These are phyloP conservation scores for Nadsonia fulvescens DNA, from an alignment of 805 yeast genomes.

Conservation along the genomic window DNA sequence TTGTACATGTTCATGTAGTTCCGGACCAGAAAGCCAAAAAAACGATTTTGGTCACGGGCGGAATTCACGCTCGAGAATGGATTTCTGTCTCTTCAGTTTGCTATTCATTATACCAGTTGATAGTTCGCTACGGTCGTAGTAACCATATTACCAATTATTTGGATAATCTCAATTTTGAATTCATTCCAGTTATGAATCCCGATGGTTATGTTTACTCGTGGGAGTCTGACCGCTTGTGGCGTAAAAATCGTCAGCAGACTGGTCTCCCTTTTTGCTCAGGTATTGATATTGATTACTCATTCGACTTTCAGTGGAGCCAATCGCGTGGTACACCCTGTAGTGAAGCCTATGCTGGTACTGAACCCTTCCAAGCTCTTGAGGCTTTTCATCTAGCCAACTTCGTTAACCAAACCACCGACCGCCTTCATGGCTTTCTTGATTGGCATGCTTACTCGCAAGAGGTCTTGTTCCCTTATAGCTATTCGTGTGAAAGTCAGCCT, in stretches of 20 bases:
- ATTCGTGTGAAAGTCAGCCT: constrained; percentile 54
- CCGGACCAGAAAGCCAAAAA: constrained; percentile 25
- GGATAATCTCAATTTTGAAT: constrained; percentile 46
- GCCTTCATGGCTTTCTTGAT: constrained; percentile 60
- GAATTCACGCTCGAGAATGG: constrained; percentile 88
- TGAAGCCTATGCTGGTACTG: constrained; percentile 67
- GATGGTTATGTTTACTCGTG: constrained; percentile 83
- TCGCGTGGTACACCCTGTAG: constrained; percentile 38
- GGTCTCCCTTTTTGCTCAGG: constrained; percentile 35
- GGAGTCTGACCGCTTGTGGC: constrained; percentile 67
- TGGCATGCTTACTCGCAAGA: constrained; percentile 77
- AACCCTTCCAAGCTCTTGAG: constrained; percentile 49
- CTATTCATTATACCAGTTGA: constrained; percentile 31
- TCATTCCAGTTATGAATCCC: constrained; percentile 75
- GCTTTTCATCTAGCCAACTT: constrained; percentile 16
- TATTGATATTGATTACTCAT: constrained; percentile 69
- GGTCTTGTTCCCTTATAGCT: constrained; percentile 67
- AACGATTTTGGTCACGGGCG: constrained; percentile 65
- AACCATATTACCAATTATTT: constrained; percentile 29
- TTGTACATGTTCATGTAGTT: constrained; percentile 33
- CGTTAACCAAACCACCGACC: constrained; percentile 13
- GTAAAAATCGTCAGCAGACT: constrained; percentile 1
- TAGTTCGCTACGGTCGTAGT: constrained; percentile 15
- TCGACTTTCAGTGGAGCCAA: constrained; percentile 49
- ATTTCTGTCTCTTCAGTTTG: constrained; percentile 53